Conservation (phyloP, 768 basidiomycete genomes). For the Amanita inopinata region DNA sequence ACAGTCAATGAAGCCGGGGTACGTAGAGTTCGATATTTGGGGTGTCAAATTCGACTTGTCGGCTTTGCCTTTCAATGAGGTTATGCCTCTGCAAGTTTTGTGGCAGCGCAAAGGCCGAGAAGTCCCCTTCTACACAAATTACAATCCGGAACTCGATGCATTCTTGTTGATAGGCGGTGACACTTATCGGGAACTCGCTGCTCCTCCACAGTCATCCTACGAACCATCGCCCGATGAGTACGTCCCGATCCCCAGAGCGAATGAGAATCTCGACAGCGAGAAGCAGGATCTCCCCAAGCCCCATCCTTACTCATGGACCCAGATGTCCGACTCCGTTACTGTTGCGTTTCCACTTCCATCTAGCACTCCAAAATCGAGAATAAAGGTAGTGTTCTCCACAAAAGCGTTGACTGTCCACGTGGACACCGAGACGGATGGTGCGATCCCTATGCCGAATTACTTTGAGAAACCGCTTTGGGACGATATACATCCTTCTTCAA, state of each 20-base stretch:
- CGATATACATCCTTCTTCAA: constrained; percentile 61
- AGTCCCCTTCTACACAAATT: constrained; percentile 53
- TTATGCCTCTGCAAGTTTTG: constrained; percentile 37
- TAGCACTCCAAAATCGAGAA: constrained; percentile 47
- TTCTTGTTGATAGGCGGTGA: constrained; percentile 55
- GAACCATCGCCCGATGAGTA: constrained; percentile 59
- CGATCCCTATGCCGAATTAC: constrained; percentile 44
- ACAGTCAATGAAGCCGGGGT: constrained; percentile 18
- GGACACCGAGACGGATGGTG: constrained; percentile 20
- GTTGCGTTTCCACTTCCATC: constrained; percentile 80
- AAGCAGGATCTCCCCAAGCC: constrained; percentile 36
- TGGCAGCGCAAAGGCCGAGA: constrained; percentile 66
- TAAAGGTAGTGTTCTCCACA: constrained; percentile 58
- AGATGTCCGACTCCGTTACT: constrained; percentile 75
- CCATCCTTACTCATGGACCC: constrained; percentile 89
- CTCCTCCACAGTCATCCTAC: constrained; percentile 26
- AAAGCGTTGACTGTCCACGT: constrained; percentile 60
- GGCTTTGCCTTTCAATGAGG: constrained; percentile 20
- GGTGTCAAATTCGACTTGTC: constrained; percentile 44
- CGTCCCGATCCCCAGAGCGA: constrained; percentile 55
- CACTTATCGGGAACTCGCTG: constrained; percentile 34
- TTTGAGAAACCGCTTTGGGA: constrained; percentile 69
- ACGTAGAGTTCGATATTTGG: constrained; percentile 55
- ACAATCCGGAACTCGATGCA: constrained; percentile 31
- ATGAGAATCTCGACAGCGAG: constrained; percentile 42